A percentile compares a stretch with the other conserved stretches of the same genome.
These are phyloP conservation scores for Limtongia smithiae DNA, from an alignment of 805 yeast genomes.

Conservation along the genomic window DNA sequence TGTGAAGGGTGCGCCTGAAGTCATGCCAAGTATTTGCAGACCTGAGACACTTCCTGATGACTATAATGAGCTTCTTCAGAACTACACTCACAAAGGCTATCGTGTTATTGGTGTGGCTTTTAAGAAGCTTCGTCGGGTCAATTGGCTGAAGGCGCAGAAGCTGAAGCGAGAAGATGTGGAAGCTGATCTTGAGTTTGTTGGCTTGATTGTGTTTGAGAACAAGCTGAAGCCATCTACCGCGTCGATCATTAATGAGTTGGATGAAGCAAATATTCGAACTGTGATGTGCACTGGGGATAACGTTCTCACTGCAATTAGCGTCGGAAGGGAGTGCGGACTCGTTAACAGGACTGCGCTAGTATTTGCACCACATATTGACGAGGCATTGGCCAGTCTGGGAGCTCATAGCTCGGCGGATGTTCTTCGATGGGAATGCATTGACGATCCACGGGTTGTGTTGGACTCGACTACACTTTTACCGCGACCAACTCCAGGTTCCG, in stretches of 20 bases:
- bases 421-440: slow-evolving; percentile 43
- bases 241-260: slow-evolving; percentile 55
- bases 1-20: slow-evolving; percentile 98
- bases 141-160: slow-evolving; percentile 50
- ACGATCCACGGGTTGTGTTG: slow-evolving; percentile 46
- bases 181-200: slow-evolving; percentile 64
- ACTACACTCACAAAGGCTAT: slow-evolving; percentile 89
- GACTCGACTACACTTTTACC: slow-evolving; percentile 57
- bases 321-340: slow-evolving; percentile 78
- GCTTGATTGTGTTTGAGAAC: slow-evolving; percentile 90
- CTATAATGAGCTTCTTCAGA: slow-evolving; percentile 67
- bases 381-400: slow-evolving; percentile 35
- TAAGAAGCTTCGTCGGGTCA: slow-evolving; percentile 45
- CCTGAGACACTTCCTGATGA: slow-evolving; percentile 68
- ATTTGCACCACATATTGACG: slow-evolving; percentile 65
- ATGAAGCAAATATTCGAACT: slow-evolving; percentile 70
- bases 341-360: slow-evolving; percentile 47
- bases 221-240: slow-evolving; percentile 71
- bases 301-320: slow-evolving; percentile 89
- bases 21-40: slow-evolving; percentile 72
- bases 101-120: slow-evolving; percentile 94
- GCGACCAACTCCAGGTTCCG: slow-evolving; percentile 17
- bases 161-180: slow-evolving; percentile 66
- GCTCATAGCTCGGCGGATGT: slow-evolving; percentile 15
- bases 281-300: slow-evolving; percentile 99